Evolutionary conservation across 2,329 filamentous ascomycete genomes (phyloP), one percentile per base, ranked within the genome.

Genomic region (Pyrenophora graminea): DNA sequence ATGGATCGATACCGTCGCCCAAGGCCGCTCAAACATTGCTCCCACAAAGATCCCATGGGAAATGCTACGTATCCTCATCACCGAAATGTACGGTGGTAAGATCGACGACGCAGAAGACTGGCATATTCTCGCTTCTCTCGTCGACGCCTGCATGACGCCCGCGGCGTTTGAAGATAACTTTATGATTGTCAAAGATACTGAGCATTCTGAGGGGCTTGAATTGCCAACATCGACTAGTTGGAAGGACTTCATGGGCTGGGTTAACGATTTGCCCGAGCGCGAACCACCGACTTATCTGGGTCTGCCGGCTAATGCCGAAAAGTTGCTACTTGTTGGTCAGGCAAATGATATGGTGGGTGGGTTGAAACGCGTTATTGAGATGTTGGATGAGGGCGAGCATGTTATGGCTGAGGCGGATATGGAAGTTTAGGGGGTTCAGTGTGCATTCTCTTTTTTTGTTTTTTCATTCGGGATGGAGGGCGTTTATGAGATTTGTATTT

Each of bases 31-130:
- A 53, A 99, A 99, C 72, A 87, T 99, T 62, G 91, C 92, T 2
- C 94, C 94, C 4, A 85, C 89, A 66, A 96, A 95, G 69, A 90
- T 99, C 17, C 95, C 94, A 1, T 99, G 94, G 94, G 88, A 95
- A 50, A 92, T 99, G 84, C 87, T 99, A 57, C 87, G 91, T 54
- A 91, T 88, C 47, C 83, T 99, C 13, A 83, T 99, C 51, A 89
- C 88, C 1, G 93, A 97, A 76, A 97, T 92, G 57, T 99, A 99
- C 69, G 94, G 94, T 59, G 94, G 94, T 73, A 99, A 99, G 79
- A 92, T 99, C 63, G 94, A 99, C 70, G 85, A 97, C 68, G 88
- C 91, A 58, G 86, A 78, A 36, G 94, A 99, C 75, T 96, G 94
- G 73, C 77, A 78, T 44, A 82, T 86, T 38, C 84, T 99, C 13